Conservation (phyloP, 192 early-diverging fungal species). For the Haplosporangium gracile region DNA sequence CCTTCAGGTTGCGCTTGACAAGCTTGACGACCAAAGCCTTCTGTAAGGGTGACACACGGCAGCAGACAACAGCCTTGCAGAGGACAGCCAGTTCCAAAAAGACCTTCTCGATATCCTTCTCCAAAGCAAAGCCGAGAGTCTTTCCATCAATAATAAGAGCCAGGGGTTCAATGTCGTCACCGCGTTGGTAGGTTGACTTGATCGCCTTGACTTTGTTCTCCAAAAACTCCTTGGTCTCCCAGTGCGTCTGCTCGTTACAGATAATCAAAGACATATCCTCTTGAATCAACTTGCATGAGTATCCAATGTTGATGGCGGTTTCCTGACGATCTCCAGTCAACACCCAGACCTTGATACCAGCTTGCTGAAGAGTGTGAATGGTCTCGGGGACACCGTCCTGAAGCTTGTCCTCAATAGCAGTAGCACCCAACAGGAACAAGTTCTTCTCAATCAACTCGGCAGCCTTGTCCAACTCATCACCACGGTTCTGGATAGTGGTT, state of each 20-base stretch:
- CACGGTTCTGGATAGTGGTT: constrained; percentile 91
- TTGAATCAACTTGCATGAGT: constrained; percentile 94
- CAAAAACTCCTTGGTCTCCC: constrained; percentile 93
- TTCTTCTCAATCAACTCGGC: constrained; percentile 97
- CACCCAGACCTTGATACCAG: constrained; percentile 98
- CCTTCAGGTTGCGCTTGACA: constrained; percentile 92
- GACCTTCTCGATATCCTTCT: constrained; percentile 82
- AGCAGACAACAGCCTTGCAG: constrained; percentile 97
- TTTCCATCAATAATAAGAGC: constrained; percentile 97
- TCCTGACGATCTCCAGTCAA: constrained; percentile 98
- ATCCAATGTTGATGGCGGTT: constrained; percentile 99
- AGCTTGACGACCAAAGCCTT: constrained; percentile 98
- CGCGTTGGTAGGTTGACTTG: constrained; percentile 62
- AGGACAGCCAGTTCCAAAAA: constrained; percentile 93
- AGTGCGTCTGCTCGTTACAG: constrained; percentile 92
- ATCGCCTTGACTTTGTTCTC: constrained; percentile 89
- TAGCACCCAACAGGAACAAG: constrained; percentile 92
- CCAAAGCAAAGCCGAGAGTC: constrained; percentile 92
- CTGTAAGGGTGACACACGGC: constrained; percentile 97
- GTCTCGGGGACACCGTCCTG: constrained; percentile 99
- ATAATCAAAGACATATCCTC: constrained; percentile 97
- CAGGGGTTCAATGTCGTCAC: constrained; percentile 70
- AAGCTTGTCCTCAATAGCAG: constrained; percentile 98
- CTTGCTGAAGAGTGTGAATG: constrained; percentile 94
- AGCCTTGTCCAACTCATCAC: constrained; percentile 89